Evolutionary conservation across 768 basidiomycete species (phyloP).

Genomic region (Clitopilus passeckerianus): DNA sequence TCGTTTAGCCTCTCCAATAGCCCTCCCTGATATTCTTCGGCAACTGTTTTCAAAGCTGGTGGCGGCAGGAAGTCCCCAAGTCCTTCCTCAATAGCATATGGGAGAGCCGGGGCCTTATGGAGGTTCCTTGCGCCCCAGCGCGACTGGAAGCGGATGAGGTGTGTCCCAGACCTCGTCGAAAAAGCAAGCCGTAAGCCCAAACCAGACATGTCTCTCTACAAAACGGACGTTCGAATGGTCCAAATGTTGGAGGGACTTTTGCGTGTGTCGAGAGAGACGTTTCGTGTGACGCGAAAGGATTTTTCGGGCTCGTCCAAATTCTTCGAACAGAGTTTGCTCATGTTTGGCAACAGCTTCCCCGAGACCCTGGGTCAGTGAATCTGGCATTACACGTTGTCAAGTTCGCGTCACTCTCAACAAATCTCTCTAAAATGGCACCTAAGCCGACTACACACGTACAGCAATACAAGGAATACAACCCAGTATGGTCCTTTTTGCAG

Average conservation of each 20-base stretch:
- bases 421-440: conserved; percentile 24
- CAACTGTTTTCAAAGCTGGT: conserved; percentile 62
- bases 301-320: conserved; percentile 4
- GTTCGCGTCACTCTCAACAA: conserved; percentile 1
- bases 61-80: conserved; percentile 78
- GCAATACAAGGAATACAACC: conserved; percentile 24
- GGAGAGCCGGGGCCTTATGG: conserved; percentile 51
- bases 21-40: conserved; percentile 84
- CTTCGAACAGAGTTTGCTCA: conserved; percentile 12
- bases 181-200: conserved; percentile 22
- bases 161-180: conserved; percentile 7
- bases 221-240: not conserved
- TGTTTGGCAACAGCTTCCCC: conserved; percentile 23
- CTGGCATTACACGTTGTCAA: conserved; percentile 27
- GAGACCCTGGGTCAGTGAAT: conserved; percentile 2
- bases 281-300: conserved; percentile 4
- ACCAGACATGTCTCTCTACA: conserved; percentile 17
- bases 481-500: conserved; percentile 59
- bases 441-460: conserved; percentile 24
- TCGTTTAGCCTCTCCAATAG: conserved; percentile 74
- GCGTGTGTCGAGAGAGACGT: conserved; percentile 1
- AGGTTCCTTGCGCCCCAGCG: conserved; percentile 29
- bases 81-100: conserved; percentile 66
- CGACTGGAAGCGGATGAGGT: conserved; percentile 14
- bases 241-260: not conserved